Evolutionary conservation across 805 yeast genomes (phyloP).

Genomic region (Hanseniaspora occidentalis): DNA sequence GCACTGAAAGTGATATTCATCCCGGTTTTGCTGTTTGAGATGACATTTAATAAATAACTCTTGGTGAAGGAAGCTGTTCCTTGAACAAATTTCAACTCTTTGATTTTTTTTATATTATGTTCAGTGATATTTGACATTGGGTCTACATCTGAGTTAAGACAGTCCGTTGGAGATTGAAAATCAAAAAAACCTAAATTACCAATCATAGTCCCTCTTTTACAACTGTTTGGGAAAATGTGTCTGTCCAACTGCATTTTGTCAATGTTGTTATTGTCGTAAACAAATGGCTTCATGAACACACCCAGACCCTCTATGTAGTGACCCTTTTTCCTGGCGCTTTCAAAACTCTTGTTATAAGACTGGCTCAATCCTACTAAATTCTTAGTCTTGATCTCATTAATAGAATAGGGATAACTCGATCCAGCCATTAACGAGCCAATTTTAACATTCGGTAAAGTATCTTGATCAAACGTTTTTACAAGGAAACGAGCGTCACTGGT

Average conservation of each 20-base stretch:
- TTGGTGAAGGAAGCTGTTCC: background rate
- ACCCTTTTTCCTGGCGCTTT: slow-evolving; percentile 9
- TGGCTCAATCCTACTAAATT: slow-evolving; percentile 14
- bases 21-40: background rate
- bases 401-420: slow-evolving; percentile 13
- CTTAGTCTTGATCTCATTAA: slow-evolving; percentile 7
- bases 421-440: slow-evolving; percentile 20
- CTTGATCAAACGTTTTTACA: no score
- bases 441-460: no score
- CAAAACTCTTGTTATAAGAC: slow-evolving; percentile 11
- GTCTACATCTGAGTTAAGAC: no score
- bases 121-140: no score
- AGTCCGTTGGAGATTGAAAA: background rate
- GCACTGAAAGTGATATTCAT: background rate
- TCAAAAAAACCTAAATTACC: background rate
- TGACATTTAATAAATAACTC: background rate
- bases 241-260: slow-evolving; percentile 12
- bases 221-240: slow-evolving; percentile 3
- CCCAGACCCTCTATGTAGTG: slow-evolving; percentile 15
- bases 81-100: background rate
- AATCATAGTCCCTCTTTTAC: background rate
- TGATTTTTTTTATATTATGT: no score
- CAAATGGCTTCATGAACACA: slow-evolving; percentile 11
- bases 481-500: slow-evolving; percentile 12
- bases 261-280: slow-evolving; percentile 11